Base-by-base conservation (phyloP, 1,284 basidiomycete species). In the Lignosus rhinocerotis region DNA sequence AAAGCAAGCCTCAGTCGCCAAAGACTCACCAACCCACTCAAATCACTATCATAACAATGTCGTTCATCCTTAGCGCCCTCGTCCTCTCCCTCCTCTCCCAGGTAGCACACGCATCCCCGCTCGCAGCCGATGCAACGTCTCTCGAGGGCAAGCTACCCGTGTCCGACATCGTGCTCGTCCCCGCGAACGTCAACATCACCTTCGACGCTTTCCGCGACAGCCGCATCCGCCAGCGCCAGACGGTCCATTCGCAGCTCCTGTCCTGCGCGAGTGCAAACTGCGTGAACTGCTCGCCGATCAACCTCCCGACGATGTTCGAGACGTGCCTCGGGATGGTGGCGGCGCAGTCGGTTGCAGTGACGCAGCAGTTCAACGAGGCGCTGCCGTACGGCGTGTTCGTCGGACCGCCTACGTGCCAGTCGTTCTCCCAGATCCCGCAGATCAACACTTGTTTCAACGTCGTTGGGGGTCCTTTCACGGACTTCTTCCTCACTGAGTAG, bases 371-470 rank as follows among this genome's bases (percentile, higher is more conserved):
- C 52, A 53, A 56, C 39, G 17, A 32, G 36, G 61, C 57, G 10
- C 45, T 62, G 30, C 41, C 47, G n/a, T 59, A 59, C 48, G 54
- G 38, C 14, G 49, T 50, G 30, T 21, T 41, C 51, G 48, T 62
- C 6, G 54, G 57, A 8, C 32, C 51, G 12, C 16, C 21, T 12
- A 34, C 41, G 6, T 61, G 56, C 46, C 10, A 16, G 14, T 21
- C 19, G 9, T 19, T 58, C 41, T 32, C 33, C 12, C 47, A 59
- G 45, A 41, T 63, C 25, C 58, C 61, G 41, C 14, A 21, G 1
- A 55, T 63, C 21, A 63, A 63, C 51, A 38, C 38, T 25, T 63
- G 61, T 55, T 63, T 57, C 55, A 59, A 57, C 25, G n/a, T 60
- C 10, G 51, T 34, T 12, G 44, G 48, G 36, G 49, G 34, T 11